Base-by-base conservation (phyloP, 176 grass and related monocot species). In the Oryza coarctata region DNA sequence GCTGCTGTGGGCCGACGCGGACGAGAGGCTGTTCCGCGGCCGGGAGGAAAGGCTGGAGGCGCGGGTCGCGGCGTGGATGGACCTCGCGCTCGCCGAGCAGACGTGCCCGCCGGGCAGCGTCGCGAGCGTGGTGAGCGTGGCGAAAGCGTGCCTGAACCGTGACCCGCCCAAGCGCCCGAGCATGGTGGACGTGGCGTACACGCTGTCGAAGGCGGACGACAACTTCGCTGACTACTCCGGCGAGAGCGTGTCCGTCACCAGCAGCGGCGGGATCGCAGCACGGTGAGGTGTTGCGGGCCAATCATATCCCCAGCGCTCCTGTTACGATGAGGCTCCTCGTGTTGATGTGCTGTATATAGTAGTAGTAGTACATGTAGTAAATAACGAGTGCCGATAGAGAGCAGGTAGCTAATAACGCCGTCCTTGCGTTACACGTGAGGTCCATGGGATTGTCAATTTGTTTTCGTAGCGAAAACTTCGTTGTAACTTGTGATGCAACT, bases 181-280 rank as follows among this genome's bases (percentile, higher is more conserved):
- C 83, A 99, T 99, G 93, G 91, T 99, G 62, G 96, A 99, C 66
- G 89, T 91, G 15, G 90, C 92, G 0, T 99, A 95, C 85, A 94
- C 91, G 7, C 80, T 99, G 45, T 95, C 93, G 28, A 95, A 95
- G 83, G 93, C 91, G 12, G 91, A 99, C 47, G 96, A 99, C 73
- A 45, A 79, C n/a, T 93, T 95, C 62, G 45, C 85, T 0, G 93
- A 99, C 83, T 95, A 83, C 66, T 99, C 96, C 10, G 87, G 85
- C 20, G 96, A 99, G 66, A 84, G 85, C 41, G 22, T 92, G 7
- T 83, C 92, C 12, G 78, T 73, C 9, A 83, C 57, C 20, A 62
- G 81, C 67, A 86, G 80, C 49, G 27, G 70, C 25, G 85, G 93
- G 17, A 57, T 95, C 58, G 29, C 70, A 12, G 95, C 63, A 15